A percentile compares a stretch with the other conserved stretches of the same genome.
phyloP scores from a whole-genome alignment of 768 basidiomycete genomes.

The Boletus rubescentipes region DNA sequence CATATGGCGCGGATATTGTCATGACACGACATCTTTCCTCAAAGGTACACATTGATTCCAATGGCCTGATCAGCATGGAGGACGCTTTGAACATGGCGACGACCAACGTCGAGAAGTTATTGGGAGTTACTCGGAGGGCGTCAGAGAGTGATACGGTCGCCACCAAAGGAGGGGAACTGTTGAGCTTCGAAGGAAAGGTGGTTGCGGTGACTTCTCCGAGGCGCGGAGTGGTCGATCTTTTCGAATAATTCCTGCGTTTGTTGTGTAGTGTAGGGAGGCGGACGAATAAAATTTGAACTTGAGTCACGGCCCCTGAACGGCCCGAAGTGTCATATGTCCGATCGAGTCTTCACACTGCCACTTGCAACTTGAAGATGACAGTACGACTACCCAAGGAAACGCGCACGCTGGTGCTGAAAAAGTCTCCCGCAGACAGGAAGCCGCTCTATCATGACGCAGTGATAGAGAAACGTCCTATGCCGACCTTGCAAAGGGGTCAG shows the following conservation, averaged over 20 bases:
- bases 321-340: background rate
- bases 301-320: background rate
- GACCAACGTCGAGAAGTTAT: slow-evolving; percentile 41
- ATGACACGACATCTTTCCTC: background rate
- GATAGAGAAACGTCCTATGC: slow-evolving; percentile 50
- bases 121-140: slow-evolving; percentile 34
- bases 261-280: background rate
- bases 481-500: slow-evolving; percentile 51
- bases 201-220: slow-evolving; percentile 41
- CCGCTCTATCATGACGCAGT: slow-evolving; percentile 57
- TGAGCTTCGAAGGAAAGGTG: slow-evolving; percentile 46
- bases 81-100: slow-evolving; percentile 43
- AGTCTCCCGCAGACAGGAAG: slow-evolving; percentile 37
- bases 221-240: slow-evolving; percentile 37
- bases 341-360: background rate
- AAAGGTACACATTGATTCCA: slow-evolving; percentile 36
- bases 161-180: slow-evolving; percentile 38
- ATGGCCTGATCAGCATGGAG: slow-evolving; percentile 39
- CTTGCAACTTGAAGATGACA: background rate
- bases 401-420: slow-evolving; percentile 48
- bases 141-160: slow-evolving; percentile 39
- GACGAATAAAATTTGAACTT: too few relatives aligned
- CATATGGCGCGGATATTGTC: background rate
- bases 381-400: slow-evolving; percentile 41
- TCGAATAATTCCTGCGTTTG: slow-evolving; percentile 17